These are phyloP conservation scores for Zygosaccharomyces sapae DNA, from an alignment of 1,139 yeast species.

Conservation along the genomic window DNA sequence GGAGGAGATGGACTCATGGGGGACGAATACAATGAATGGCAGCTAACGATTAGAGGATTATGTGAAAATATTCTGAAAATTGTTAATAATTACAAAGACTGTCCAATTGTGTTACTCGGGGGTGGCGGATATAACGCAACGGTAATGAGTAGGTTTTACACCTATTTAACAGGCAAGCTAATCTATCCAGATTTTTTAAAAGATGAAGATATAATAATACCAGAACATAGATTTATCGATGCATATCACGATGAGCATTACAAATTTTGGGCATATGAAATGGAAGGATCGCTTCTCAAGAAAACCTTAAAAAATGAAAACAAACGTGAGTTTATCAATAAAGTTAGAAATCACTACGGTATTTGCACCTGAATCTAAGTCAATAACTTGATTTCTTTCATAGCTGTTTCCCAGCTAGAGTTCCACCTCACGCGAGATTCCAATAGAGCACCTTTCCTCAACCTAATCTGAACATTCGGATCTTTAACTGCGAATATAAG, in stretches of 20 bases:
- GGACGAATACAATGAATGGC: conserved; percentile 66
- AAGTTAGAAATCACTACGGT: conserved; percentile 8
- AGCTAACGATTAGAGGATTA: conserved; percentile 53
- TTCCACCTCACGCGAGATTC: conserved; percentile 75
- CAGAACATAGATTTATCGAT: conserved; percentile 49
- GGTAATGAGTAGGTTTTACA: conserved; percentile 64
- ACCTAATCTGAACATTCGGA: conserved; percentile 33
- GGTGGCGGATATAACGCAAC: conserved; percentile 74
- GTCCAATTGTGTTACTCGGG: conserved; percentile 53
- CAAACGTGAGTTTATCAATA: conserved; percentile 6
- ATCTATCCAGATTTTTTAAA: conserved; percentile 3
- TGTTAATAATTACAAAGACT: conserved; percentile 30
- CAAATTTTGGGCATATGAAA: conserved; percentile 45
- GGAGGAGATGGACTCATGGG: conserved; percentile 69
- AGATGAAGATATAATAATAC: conserved; percentile 42
- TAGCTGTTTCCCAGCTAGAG: conserved; percentile 56
- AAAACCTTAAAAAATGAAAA: conserved; percentile 27
- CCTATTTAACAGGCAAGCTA: conserved; percentile 48
- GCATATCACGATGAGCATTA: conserved; percentile 46
- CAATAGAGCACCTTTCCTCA: conserved; percentile 63
- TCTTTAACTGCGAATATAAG: conserved; percentile 47
- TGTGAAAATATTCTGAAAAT: conserved; percentile 40
- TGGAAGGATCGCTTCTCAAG: conserved; percentile 27
- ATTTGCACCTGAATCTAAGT: conserved; percentile 1
- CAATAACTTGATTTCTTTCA: conserved; percentile 26